phyloP scores from a whole-genome alignment of 108 stramenopile genomes.

The Cylindrotheca fusiformis region DNA sequence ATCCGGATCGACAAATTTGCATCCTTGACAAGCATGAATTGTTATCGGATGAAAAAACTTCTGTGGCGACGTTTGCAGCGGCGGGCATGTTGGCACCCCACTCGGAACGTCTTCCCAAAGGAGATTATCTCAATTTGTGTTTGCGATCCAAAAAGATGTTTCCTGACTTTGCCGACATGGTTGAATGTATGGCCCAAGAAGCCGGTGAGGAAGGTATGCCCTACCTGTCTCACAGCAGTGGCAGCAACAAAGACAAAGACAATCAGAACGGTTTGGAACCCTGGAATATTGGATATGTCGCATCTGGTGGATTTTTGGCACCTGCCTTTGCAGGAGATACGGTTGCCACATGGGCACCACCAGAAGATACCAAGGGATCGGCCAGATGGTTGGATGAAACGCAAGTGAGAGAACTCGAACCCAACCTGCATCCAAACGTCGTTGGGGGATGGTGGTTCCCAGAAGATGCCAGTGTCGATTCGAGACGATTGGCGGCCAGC shows the following conservation, averaged over 20 bases:
- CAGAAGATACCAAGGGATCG: constrained; percentile 42
- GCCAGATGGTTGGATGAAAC: constrained; percentile 81
- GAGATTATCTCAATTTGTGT: constrained; percentile 83
- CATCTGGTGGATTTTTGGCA: constrained; percentile 89
- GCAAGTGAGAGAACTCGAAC: constrained; percentile 87
- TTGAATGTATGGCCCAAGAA: constrained; percentile 64
- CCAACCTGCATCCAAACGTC: constrained; percentile 64
- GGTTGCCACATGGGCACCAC: constrained; percentile 86
- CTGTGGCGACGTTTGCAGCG: constrained; percentile 62
- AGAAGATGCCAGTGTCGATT: constrained; percentile 92
- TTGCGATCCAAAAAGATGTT: constrained; percentile 69
- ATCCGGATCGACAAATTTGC: constrained; percentile 66
- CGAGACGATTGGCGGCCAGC: constrained; percentile 64
- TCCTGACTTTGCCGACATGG: constrained; percentile 57
- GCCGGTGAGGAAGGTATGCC: constrained; percentile 53
- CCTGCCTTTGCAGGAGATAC: constrained; percentile 91
- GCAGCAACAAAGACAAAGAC: too few relatives aligned
- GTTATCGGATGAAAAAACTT: constrained; percentile 15
- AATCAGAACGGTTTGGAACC: constrained; percentile 33
- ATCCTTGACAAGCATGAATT: constrained; percentile 55
- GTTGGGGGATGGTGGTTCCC: constrained; percentile 97
- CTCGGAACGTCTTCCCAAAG: constrained; percentile 81
- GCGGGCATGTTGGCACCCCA: constrained; percentile 90
- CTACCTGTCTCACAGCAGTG: constrained; percentile 32
- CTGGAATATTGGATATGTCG: constrained; percentile 74